phyloP scores from a whole-genome alignment of 2,329 filamentous ascomycete genomes.

The Passalora sequoiae region DNA sequence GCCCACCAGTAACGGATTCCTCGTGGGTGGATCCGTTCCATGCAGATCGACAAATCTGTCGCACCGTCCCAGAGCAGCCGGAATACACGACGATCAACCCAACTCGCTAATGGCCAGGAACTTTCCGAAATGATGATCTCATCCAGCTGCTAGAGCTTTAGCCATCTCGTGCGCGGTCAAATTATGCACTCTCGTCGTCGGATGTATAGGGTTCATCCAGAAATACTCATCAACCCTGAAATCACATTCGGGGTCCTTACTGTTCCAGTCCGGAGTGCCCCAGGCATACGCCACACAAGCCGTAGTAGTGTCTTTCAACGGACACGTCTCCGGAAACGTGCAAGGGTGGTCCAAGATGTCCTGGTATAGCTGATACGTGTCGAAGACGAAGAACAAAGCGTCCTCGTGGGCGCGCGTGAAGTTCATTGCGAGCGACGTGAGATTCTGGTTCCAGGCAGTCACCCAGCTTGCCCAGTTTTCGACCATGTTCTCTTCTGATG shows the following conservation, averaged over 20 bases:
- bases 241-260: conserved; percentile 44
- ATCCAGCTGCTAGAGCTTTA: not conserved
- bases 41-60: no score
- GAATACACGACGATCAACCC: no score
- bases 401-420: conserved; percentile 39
- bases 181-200: conserved; percentile 4
- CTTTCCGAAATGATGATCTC: no score
- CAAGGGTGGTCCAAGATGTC: conserved; percentile 50
- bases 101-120: no score
- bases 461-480: conserved; percentile 35
- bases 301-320: conserved; percentile 51
- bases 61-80: no score
- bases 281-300: conserved; percentile 54
- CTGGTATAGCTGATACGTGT: conserved; percentile 50
- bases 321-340: conserved; percentile 47
- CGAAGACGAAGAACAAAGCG: conserved; percentile 50
- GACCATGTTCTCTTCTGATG: conserved; percentile 7
- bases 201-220: conserved; percentile 43
- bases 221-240: conserved; percentile 58
- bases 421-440: conserved; percentile 40
- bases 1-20: no score
- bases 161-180: conserved; percentile 1
- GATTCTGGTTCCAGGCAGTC: conserved; percentile 49
- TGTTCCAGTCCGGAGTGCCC: conserved; percentile 38
- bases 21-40: no score